Conservation (phyloP, 345 rosid genomes). For the Eucalyptus marginata region DNA sequence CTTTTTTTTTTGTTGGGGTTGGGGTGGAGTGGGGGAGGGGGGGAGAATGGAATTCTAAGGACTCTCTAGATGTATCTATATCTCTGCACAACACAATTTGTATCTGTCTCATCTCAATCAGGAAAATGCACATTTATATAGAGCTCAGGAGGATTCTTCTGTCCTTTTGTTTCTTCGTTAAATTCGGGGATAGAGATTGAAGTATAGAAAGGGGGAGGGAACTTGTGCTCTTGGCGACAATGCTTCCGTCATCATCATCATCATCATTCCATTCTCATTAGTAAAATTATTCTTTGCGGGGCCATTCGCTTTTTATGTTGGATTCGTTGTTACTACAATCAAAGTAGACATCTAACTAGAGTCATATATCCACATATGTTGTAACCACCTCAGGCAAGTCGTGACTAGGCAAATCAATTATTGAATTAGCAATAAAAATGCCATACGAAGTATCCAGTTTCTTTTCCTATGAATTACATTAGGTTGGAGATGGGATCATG, state of each 20-base stretch:
- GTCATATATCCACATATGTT: background rate
- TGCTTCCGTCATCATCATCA: background rate
- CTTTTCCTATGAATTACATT: background rate
- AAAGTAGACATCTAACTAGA: background rate
- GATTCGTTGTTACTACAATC: background rate
- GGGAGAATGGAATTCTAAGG: background rate
- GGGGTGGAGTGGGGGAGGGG: background rate
- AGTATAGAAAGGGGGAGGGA: background rate
- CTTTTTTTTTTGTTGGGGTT: background rate
- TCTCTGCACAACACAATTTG: background rate
- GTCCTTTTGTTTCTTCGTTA: background rate
- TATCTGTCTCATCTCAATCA: background rate
- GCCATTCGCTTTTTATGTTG: background rate
- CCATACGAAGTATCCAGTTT: background rate
- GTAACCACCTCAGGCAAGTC: background rate
- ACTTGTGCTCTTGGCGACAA: background rate
- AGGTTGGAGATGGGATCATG: background rate
- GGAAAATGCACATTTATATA: background rate
- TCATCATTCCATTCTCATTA: background rate
- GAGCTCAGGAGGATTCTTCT: background rate
- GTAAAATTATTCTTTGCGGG: background rate
- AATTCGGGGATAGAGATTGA: background rate
- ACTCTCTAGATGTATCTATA: background rate
- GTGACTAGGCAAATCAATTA: background rate
- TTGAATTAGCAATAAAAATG: background rate